Percentiles rank a stretch among this genome's conserved stretches.
Evolutionary conservation across 2,329 filamentous ascomycete genomes (phyloP).

Genomic region (Sporothrix inflata): DNA sequence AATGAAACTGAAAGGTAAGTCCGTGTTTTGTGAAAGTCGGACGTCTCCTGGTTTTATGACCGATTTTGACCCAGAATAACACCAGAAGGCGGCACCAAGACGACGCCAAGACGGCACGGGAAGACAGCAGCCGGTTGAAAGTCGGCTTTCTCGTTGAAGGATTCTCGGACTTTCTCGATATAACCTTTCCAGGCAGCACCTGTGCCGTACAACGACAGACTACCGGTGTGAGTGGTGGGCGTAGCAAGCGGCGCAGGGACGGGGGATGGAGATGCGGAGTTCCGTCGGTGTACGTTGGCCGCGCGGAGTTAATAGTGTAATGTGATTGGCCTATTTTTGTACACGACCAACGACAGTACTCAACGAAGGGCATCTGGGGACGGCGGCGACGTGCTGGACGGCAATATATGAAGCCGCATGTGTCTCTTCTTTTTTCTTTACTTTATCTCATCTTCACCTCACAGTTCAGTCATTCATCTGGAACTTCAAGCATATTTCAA

Average conservation of each 20-base stretch:
- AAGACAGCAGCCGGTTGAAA: background rate
- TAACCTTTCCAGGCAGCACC: background rate
- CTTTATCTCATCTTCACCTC: background rate
- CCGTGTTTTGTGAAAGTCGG: background rate
- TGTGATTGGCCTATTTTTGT: slow-evolving; percentile 7
- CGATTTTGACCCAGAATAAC: background rate
- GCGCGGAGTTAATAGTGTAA: slow-evolving; percentile 16
- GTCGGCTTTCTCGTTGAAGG: no score
- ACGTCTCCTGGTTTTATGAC: background rate
- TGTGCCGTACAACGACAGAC: no score
- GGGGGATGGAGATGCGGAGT: background rate
- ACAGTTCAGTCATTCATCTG: no score
- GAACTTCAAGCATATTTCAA: background rate
- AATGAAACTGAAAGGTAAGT: background rate
- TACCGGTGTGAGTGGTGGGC: background rate
- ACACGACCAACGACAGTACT: background rate
- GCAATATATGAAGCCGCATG: background rate
- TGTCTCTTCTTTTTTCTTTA: background rate
- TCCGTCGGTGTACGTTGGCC: slow-evolving; percentile 1
- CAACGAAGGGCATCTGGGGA: background rate
- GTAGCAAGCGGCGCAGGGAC: background rate
- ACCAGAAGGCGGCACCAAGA: background rate
- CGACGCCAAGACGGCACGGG: background rate
- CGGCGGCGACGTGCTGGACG: background rate
- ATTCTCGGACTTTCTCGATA: background rate